A percentile compares a stretch with the other conserved stretches of the same genome.
These are phyloP conservation scores for Epichloe gansuensis DNA, from an alignment of 2,329 filamentous ascomycete species.

Conservation along the genomic window DNA sequence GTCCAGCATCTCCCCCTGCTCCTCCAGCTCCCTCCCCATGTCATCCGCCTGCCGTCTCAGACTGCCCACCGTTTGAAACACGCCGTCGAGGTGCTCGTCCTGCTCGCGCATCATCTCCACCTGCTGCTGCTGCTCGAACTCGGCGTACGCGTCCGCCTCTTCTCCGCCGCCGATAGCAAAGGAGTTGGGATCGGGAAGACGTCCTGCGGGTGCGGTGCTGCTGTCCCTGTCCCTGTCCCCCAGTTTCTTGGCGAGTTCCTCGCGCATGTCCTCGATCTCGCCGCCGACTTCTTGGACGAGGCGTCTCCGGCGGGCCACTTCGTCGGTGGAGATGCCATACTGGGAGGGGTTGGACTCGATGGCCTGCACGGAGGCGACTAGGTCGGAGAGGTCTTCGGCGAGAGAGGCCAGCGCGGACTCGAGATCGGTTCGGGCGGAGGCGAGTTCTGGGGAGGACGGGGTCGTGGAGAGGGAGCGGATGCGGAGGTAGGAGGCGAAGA, in stretches of 20 bases:
- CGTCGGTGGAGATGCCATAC: constrained; percentile 73
- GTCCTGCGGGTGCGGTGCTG: constrained; percentile 20
- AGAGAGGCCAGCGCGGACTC: constrained; percentile 52
- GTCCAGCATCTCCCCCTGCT: constrained; percentile 81
- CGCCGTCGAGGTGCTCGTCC: constrained; percentile 82
- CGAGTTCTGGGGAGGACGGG: constrained; percentile 68
- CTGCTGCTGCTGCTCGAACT: constrained; percentile 86
- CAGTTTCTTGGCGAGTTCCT: constrained; percentile 57
- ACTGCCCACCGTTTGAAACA: constrained; percentile 87
- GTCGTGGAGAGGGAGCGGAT: constrained; percentile 76
- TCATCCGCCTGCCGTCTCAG: constrained; percentile 80
- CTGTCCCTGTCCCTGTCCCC: constrained; percentile 11
- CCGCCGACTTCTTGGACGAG: constrained; percentile 81
- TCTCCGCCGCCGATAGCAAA: constrained; percentile 39
- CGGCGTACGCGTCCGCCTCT: constrained; percentile 52
- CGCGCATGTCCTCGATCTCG: constrained; percentile 81
- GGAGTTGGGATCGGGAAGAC: constrained; percentile 40
- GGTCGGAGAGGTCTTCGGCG: constrained; percentile 75
- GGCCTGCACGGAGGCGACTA: constrained; percentile 73
- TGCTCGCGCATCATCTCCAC: constrained; percentile 87
- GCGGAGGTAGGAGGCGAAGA: constrained; percentile 90
- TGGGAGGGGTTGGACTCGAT: constrained; percentile 78
- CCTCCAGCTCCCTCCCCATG: constrained; percentile 93
- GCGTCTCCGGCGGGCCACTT: constrained; percentile 66
- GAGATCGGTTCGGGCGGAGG: constrained; percentile 61